phyloP scores from a whole-genome alignment of 805 yeast genomes.

The Lipomyces oligophaga region DNA sequence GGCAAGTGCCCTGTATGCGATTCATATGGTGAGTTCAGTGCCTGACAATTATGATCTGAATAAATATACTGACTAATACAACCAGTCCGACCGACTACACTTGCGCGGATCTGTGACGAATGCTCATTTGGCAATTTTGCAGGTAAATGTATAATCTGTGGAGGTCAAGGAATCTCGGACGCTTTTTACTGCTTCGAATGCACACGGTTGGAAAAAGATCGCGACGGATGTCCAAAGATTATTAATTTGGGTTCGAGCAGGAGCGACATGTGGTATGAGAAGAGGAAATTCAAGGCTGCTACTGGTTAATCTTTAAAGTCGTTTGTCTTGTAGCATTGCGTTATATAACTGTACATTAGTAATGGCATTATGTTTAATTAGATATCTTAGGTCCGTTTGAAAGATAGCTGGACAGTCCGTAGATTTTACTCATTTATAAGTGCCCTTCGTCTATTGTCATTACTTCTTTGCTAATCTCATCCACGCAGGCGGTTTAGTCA shows the following conservation, averaged over 20 bases:
- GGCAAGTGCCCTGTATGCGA: slow-evolving; percentile 91
- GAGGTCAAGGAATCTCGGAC: slow-evolving; percentile 55
- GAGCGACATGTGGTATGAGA: slow-evolving; percentile 61
- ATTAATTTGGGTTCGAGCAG: slow-evolving; percentile 74
- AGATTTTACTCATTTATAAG: no score
- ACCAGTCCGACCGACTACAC: slow-evolving; percentile 53
- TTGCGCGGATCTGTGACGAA: slow-evolving; percentile 75
- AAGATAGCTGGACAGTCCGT: no score
- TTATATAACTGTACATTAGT: no score
- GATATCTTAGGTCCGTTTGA: no score
- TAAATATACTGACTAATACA: neutral
- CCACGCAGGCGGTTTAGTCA: slow-evolving; percentile 26
- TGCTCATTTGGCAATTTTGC: slow-evolving; percentile 70
- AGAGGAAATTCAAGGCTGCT: slow-evolving; percentile 39
- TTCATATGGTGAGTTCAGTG: slow-evolving; percentile 48
- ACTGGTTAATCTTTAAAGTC: no score
- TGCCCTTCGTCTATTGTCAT: no score
- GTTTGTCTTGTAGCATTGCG: no score
- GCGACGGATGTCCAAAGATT: slow-evolving; percentile 91
- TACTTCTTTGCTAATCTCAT: slow-evolving; percentile 20
- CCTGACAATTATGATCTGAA: neutral
- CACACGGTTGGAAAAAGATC: slow-evolving; percentile 67
- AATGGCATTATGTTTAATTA: no score
- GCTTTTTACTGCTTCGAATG: slow-evolving; percentile 88
- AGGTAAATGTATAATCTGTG: slow-evolving; percentile 76